Conservation (phyloP, 2,329 filamentous ascomycete genomes). For the Cryphonectria parasitica region DNA sequence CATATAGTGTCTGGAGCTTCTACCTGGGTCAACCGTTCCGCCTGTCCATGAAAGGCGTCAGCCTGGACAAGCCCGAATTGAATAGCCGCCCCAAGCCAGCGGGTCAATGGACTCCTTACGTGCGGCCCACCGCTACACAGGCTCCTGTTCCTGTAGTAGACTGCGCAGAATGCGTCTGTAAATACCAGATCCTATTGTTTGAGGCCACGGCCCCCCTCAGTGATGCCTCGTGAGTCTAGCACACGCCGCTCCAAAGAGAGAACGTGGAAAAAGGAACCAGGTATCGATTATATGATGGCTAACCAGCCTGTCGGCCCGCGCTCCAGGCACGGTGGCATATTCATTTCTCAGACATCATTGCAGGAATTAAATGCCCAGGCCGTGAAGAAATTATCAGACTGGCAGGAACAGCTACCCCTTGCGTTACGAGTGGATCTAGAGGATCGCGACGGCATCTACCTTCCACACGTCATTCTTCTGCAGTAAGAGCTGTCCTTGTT, state of each 20-base stretch:
- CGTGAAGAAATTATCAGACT: background rate
- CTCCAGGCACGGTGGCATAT: too few species aligned
- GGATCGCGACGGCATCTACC: background rate
- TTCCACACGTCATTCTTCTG: background rate
- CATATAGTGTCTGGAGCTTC: conserved; percentile 39
- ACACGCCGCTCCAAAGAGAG: too few species aligned
- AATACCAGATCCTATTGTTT: background rate
- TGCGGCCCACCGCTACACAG: background rate
- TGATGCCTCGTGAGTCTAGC: background rate
- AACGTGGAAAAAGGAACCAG: too few species aligned
- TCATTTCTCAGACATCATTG: too few species aligned
- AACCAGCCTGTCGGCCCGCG: too few species aligned
- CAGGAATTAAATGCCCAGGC: background rate
- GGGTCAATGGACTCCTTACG: background rate
- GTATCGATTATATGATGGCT: too few species aligned
- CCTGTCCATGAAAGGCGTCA: conserved; percentile 44
- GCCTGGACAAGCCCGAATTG: conserved; percentile 40
- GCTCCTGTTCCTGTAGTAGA: background rate
- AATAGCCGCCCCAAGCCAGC: background rate
- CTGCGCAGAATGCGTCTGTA: background rate
- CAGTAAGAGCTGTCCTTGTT: background rate
- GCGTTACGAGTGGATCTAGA: background rate
- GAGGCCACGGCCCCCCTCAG: background rate
- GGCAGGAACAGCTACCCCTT: background rate
- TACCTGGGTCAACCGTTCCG: conserved; percentile 47